Evolutionary conservation across 345 rosid genomes (phyloP).

Genomic region (Murraya koenigii): DNA sequence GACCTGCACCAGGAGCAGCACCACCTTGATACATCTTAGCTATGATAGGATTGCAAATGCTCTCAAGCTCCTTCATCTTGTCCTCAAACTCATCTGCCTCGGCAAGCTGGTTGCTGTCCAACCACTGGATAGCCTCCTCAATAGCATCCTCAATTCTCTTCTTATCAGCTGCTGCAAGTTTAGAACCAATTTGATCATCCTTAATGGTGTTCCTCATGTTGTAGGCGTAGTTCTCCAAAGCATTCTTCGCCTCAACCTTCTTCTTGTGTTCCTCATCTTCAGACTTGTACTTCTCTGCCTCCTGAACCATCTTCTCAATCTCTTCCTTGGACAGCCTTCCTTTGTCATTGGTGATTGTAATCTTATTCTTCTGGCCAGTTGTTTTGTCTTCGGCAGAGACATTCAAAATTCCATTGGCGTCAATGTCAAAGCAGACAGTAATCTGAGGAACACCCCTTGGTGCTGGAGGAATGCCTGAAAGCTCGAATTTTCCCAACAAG

Average conservation of each 20-base stretch:
- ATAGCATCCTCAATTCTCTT: conserved; percentile 62
- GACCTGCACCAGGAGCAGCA: conserved; percentile 28
- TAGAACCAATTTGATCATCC: conserved; percentile 51
- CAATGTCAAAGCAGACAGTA: conserved; percentile 15
- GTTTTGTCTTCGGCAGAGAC: conserved; percentile 68
- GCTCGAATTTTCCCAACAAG: conserved; percentile 41
- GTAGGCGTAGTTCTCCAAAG: conserved; percentile 42
- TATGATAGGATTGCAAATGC: conserved; percentile 58
- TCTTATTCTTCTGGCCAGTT: conserved; percentile 67
- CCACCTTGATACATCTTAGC: conserved; percentile 53
- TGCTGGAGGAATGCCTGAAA: conserved; percentile 44
- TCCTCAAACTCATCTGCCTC: conserved; percentile 63
- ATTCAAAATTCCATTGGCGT: conserved; percentile 43
- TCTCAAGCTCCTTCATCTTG: conserved; percentile 63
- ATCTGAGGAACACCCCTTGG: conserved; percentile 36
- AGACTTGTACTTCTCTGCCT: conserved; percentile 61
- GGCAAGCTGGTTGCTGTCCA: conserved; percentile 53
- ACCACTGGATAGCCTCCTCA: conserved; percentile 51
- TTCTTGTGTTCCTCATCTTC: conserved; percentile 66
- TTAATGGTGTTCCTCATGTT: conserved; percentile 62
- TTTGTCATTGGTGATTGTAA: conserved; percentile 63
- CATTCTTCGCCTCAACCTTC: conserved; percentile 64
- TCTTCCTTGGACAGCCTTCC: conserved; percentile 60
- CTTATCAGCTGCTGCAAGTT: conserved; percentile 50
- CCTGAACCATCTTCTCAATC: conserved; percentile 65